phyloP scores from a whole-genome alignment of 306 rosid genomes.

The Gastrolobium villosum region DNA sequence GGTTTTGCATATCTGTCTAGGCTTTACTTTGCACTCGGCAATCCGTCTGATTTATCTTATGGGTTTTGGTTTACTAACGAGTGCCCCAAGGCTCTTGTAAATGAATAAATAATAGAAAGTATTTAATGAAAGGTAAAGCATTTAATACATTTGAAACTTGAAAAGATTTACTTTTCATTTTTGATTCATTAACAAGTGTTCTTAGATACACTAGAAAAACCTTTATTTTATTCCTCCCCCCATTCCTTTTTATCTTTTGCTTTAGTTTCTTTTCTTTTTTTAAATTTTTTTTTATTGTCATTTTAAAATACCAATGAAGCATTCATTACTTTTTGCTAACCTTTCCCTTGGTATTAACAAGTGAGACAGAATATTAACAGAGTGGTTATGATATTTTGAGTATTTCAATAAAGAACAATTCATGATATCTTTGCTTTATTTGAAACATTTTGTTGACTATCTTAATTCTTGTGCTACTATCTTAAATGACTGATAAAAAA shows the following conservation, averaged over 20 bases:
- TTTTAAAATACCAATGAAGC: neutral
- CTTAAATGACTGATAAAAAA: slow-evolving; percentile 2
- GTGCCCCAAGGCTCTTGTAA: neutral
- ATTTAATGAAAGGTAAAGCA: neutral
- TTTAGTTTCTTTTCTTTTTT: no score
- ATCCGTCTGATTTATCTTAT: neutral
- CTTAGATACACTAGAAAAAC: slow-evolving; percentile 10
- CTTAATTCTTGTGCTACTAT: neutral
- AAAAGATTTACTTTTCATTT: slow-evolving; percentile 8
- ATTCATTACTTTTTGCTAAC: neutral
- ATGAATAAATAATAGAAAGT: neutral
- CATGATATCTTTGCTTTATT: neutral
- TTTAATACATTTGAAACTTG: neutral
- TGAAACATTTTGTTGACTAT: neutral
- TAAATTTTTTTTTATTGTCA: neutral
- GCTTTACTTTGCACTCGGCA: slow-evolving; percentile 22
- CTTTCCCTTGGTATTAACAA: neutral
- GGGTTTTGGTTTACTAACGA: neutral
- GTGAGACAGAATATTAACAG: slow-evolving; percentile 6
- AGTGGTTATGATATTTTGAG: neutral
- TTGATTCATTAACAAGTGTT: neutral
- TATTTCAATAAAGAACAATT: neutral
- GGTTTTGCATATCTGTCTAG: neutral
- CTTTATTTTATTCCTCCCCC: slow-evolving; percentile 31
- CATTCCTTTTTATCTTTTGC: neutral